These are phyloP conservation scores for Venustampulla echinocandica DNA, from an alignment of 495 filamentous ascomycete genomes.

Conservation along the genomic window DNA sequence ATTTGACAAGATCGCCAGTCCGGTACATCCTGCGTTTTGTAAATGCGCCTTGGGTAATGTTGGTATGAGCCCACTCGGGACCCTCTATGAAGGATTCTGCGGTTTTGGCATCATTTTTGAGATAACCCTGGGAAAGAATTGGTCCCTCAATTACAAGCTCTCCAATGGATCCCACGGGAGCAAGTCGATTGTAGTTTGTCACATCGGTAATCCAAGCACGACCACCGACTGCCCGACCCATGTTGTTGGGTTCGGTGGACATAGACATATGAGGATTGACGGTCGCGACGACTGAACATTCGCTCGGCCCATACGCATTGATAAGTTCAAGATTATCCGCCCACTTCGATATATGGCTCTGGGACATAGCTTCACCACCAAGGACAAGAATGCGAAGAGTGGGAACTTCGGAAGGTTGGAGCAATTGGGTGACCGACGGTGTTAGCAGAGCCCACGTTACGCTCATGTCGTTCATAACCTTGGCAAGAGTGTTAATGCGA, in stretches of 20 bases:
- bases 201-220: constrained; percentile 50
- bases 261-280: constrained; percentile 32
- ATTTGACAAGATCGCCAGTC: constrained; percentile 16
- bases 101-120: constrained; percentile 22
- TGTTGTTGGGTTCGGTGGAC: constrained; percentile 1
- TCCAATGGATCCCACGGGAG: constrained; percentile 49
- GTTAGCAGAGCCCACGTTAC: constrained; percentile 32
- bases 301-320: constrained; percentile 51
- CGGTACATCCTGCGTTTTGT: constrained; percentile 52
- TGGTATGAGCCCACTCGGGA: constrained; percentile 10
- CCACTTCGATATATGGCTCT: constrained; percentile 47
- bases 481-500: constrained; percentile 30
- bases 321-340: constrained; percentile 39
- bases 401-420: constrained; percentile 34
- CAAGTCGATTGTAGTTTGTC: constrained; percentile 38
- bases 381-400: constrained; percentile 39
- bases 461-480: constrained; percentile 26
- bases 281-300: constrained; percentile 20
- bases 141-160: constrained; percentile 56
- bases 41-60: constrained; percentile 21
- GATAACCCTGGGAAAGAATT: constrained; percentile 41
- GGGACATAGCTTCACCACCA: constrained; percentile 48
- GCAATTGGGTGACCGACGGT: constrained; percentile 37
- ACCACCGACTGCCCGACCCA: constrained; percentile 33
- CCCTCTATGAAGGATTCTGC: constrained; percentile 23